phyloP scores from a whole-genome alignment of 2,329 filamentous ascomycete genomes.

The Aspergillus sergii region DNA sequence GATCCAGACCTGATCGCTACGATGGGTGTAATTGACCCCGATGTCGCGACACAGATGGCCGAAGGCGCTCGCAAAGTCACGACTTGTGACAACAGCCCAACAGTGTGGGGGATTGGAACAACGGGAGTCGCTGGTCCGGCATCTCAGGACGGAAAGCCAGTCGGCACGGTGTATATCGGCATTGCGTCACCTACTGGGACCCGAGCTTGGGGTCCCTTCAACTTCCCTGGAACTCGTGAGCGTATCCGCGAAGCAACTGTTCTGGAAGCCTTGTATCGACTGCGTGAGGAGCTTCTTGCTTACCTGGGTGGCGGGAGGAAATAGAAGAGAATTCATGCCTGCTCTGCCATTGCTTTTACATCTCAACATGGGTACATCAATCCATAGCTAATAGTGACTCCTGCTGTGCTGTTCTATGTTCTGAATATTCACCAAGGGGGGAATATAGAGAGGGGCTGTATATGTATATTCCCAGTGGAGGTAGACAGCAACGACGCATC shows the following conservation, averaged over 20 bases:
- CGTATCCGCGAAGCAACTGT: neutral
- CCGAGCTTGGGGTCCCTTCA: neutral
- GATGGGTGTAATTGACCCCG: neutral
- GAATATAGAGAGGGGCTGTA: too few species aligned
- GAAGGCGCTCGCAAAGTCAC: neutral
- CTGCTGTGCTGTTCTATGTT: too few species aligned
- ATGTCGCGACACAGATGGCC: neutral
- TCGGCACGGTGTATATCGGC: neutral
- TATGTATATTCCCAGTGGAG: too few species aligned
- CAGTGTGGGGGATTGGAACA: neutral
- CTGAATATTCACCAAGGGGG: too few species aligned
- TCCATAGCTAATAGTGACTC: too few species aligned
- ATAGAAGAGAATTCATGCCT: neutral
- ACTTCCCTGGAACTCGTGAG: neutral
- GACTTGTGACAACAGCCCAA: neutral
- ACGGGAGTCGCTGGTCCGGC: neutral
- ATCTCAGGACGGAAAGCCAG: neutral
- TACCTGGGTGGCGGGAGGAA: neutral
- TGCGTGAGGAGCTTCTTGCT: neutral
- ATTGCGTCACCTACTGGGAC: neutral
- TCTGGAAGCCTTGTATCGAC: neutral
- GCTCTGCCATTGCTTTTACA: neutral
- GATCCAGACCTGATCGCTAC: neutral
- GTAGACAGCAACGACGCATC: too few species aligned
- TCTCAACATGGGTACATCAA: too few species aligned